These are phyloP conservation scores for Phytophthora cryptogea DNA, from an alignment of 352 stramenopile genomes.

Conservation along the genomic window DNA sequence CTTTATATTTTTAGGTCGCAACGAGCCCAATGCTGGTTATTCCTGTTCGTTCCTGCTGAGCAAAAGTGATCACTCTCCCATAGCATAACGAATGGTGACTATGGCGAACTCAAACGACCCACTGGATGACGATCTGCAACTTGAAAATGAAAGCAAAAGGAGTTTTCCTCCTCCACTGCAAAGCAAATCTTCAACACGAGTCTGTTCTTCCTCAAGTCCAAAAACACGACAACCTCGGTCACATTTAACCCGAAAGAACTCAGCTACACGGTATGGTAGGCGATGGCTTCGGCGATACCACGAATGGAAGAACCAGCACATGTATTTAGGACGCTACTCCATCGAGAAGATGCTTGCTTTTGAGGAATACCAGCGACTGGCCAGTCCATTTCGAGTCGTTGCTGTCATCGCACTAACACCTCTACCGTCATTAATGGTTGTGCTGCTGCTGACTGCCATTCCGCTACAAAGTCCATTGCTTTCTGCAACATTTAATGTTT, in stretches of 20 bases:
- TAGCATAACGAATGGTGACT: not conserved
- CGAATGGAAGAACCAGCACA: conserved; percentile 18
- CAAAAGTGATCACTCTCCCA: not conserved
- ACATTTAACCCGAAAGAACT: not conserved
- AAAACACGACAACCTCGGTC: not conserved
- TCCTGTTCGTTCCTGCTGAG: not conserved
- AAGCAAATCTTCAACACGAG: not conserved
- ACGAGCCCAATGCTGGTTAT: not conserved
- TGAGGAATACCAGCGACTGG: conserved; percentile 19
- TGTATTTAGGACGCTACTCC: conserved; percentile 27
- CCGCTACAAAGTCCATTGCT: conserved; percentile 10
- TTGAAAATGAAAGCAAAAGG: not conserved
- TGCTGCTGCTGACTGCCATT: conserved; percentile 13
- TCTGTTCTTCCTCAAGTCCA: not conserved
- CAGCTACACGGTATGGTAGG: not conserved
- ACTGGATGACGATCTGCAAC: not conserved
- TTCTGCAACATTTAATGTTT: not conserved
- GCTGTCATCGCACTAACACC: conserved; percentile 21
- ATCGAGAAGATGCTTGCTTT: conserved; percentile 32
- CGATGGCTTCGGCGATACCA: conserved; percentile 7
- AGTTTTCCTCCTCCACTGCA: not conserved
- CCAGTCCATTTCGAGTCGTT: conserved; percentile 7
- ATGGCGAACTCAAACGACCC: not conserved
- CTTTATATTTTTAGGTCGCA: too few species aligned
- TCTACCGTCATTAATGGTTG: conserved; percentile 9